Evolutionary conservation across 768 basidiomycete species (phyloP), one percentile per base, ranked within the genome.

Genomic region (Pleurotus sapidus): DNA sequence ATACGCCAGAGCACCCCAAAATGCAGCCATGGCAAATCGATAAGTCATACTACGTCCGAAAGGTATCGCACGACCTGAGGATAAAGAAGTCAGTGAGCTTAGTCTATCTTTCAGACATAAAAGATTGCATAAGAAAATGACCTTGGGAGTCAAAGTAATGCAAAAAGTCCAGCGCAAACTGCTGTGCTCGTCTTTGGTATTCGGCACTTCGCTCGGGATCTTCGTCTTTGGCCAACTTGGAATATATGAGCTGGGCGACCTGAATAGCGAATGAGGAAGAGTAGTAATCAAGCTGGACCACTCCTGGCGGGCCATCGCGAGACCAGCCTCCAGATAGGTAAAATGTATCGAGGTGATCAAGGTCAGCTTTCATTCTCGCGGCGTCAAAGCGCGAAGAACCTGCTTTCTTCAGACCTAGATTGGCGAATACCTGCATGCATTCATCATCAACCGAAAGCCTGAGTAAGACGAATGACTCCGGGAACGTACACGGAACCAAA

Each of bases 191-290:
- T 53, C 84, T 78, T 30, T 83, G 73, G 72, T 86, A 90, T 60
- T 84, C 84, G 60, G 83, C 80, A 61, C 83, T 84, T 42, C 88
- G 72, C 56, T 77, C 77, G 2, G 87, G 84, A 65, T 90, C 87
- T 14, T 83, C 80, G 14, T 79, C 70, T 54, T 80, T 78, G 5
- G 81, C 82, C 2, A 91, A 73, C 67, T 86, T 87, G 34, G 87
- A 84, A 61, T 90, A 91, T 1, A 79, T 81, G 50, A 90, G 72
- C 65, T 90, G 88, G 0, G 88, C 84, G 60, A 81, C 87, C 64
- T 89, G 88, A 62, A 91, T 91, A 18, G 88, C 89, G 65, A 90
- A 90, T 4, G 87, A 88, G 2, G 87, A 88, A 0, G 87, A 88
- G 62, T 89, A 90, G 65, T 90, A 90, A 63, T 91, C 88, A 17